These are phyloP conservation scores for Phytophthora colocasiae DNA, from an alignment of 352 stramenopile genomes.

Conservation along the genomic window DNA sequence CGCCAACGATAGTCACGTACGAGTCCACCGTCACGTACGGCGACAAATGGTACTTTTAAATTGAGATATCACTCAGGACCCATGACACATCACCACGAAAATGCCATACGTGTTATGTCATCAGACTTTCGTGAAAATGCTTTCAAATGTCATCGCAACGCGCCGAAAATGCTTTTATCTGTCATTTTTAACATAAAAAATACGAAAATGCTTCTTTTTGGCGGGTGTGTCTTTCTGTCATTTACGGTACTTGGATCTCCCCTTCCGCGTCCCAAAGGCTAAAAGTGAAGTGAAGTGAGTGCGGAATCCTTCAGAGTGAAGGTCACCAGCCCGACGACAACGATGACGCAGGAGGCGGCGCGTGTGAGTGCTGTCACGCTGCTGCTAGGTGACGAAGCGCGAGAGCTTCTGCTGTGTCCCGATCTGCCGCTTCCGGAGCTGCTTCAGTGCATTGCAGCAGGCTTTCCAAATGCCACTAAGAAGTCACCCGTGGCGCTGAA, in stretches of 20 bases:
- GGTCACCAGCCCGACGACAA: not conserved
- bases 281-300: conserved; percentile 24
- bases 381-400: conserved; percentile 31
- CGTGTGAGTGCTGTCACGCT: conserved; percentile 55
- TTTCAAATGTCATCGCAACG: too few relatives aligned
- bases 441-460: conserved; percentile 52
- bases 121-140: too few relatives aligned
- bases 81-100: too few relatives aligned
- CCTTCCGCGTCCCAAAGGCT: conserved; percentile 11
- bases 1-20: too few relatives aligned
- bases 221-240: too few relatives aligned
- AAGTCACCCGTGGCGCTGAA: conserved; percentile 32
- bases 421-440: conserved; percentile 55
- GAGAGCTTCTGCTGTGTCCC: conserved; percentile 52
- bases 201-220: too few relatives aligned
- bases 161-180: too few relatives aligned
- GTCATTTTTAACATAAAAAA: too few relatives aligned
- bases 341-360: conserved; percentile 27
- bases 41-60: too few relatives aligned
- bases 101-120: too few relatives aligned
- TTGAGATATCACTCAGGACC: too few relatives aligned
- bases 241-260: conserved; percentile 21
- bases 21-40: too few relatives aligned
- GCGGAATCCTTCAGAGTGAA: conserved; percentile 7
- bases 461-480: conserved; percentile 39